phyloP scores from a whole-genome alignment of 805 yeast genomes.

The Candida insectalens region DNA sequence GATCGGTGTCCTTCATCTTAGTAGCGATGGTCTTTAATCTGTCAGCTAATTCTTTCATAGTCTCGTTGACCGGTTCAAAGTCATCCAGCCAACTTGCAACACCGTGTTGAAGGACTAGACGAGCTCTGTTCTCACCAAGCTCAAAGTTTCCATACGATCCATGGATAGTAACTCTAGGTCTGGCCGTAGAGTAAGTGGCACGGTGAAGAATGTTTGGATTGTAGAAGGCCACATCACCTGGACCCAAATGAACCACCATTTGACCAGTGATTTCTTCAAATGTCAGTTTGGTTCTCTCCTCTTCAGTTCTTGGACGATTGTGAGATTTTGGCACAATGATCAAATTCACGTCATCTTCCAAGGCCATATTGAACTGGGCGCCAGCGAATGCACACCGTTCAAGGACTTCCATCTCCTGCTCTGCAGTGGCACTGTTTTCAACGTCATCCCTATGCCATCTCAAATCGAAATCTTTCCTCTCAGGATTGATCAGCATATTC shows the following conservation, averaged over 20 bases:
- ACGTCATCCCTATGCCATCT: conserved; percentile 47
- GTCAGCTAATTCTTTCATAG: conserved; percentile 25
- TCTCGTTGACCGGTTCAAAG: conserved; percentile 16
- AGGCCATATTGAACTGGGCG: conserved; percentile 41
- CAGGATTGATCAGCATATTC: conserved; percentile 44
- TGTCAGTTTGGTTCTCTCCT: conserved; percentile 32
- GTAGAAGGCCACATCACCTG: conserved; percentile 43
- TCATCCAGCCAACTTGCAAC: conserved; percentile 36
- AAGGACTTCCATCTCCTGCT: conserved; percentile 33
- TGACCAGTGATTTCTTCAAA: conserved; percentile 30
- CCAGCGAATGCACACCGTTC: conserved; percentile 33
- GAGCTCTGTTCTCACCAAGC: conserved; percentile 33
- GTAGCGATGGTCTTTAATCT: conserved; percentile 29
- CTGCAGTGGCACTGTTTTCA: conserved; percentile 34
- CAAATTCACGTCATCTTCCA: conserved; percentile 35
- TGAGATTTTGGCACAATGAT: conserved; percentile 42
- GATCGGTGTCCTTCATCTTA: conserved; percentile 21
- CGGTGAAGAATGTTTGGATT: conserved; percentile 41
- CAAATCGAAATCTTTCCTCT: conserved; percentile 37
- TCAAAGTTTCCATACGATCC: conserved; percentile 39
- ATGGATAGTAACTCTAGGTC: conserved; percentile 35
- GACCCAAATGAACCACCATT: conserved; percentile 30
- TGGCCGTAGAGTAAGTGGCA: conserved; percentile 30
- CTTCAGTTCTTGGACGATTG: conserved; percentile 32
- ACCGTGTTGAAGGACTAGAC: conserved; percentile 45